Percentiles rank a stretch among this genome's conserved stretches.
These are phyloP conservation scores for Glycine tomentella DNA, from an alignment of 306 rosid genomes.

Conservation along the genomic window DNA sequence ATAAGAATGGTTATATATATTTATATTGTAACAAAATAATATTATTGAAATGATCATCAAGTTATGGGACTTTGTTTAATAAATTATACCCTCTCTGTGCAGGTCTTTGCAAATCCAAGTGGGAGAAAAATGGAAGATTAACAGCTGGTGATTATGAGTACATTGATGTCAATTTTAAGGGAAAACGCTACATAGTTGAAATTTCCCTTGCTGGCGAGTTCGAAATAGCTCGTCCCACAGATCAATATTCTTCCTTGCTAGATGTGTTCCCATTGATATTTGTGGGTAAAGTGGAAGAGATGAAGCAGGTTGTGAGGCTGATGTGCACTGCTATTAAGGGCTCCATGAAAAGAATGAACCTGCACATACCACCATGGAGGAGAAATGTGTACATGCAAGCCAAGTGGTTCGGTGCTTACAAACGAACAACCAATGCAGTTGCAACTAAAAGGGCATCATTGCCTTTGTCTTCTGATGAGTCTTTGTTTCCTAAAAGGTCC, in stretches of 20 bases:
- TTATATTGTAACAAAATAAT: background rate
- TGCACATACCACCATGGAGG: conserved; percentile 87
- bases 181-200: conserved; percentile 74
- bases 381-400: conserved; percentile 73
- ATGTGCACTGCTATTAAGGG: conserved; percentile 74
- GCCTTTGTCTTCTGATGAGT: background rate
- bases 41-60: background rate
- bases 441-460: conserved; percentile 22
- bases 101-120: conserved; percentile 92
- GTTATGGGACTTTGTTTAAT: background rate
- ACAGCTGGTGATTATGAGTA: conserved; percentile 78
- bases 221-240: conserved; percentile 81
- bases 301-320: conserved; percentile 61
- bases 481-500: conserved; percentile 38
- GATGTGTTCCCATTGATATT: conserved; percentile 64
- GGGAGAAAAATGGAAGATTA: conserved; percentile 63
- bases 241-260: conserved; percentile 58
- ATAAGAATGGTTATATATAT: background rate
- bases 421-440: conserved; percentile 64
- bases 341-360: conserved; percentile 63
- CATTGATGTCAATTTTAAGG: conserved; percentile 60
- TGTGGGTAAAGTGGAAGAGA: conserved; percentile 65
- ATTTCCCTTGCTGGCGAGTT: conserved; percentile 60
- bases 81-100: conserved; percentile 10
- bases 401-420: conserved; percentile 83